Evolutionary conservation across 257 asterid species (phyloP).

Genomic region (Nicotiana tomentosiformis): DNA sequence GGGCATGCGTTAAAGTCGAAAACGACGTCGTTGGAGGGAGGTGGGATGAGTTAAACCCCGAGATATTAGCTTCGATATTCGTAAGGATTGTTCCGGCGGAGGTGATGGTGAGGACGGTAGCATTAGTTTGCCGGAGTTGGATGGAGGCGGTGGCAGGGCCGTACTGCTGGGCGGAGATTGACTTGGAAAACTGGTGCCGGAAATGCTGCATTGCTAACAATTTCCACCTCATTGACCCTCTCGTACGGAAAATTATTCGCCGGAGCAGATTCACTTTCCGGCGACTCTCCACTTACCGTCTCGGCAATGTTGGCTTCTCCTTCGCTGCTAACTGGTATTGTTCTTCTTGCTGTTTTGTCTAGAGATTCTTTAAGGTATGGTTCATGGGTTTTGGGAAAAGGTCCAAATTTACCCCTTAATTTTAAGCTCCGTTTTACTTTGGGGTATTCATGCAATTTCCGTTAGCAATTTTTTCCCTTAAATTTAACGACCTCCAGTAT

Average conservation of each 20-base stretch:
- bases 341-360: neutral
- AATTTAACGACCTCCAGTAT: too few species aligned
- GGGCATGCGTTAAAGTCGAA: neutral
- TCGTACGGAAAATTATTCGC: conserved; percentile 15
- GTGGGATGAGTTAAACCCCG: conserved; percentile 4
- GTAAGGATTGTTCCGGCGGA: conserved; percentile 2
- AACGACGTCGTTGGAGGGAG: neutral
- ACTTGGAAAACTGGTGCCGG: conserved; percentile 19
- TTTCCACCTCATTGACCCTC: conserved; percentile 6
- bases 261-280: conserved; percentile 14
- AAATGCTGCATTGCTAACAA: neutral
- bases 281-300: conserved; percentile 11
- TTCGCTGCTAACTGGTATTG: conserved; percentile 15
- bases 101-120: conserved; percentile 3
- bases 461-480: too few species aligned
- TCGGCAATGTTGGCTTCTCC: conserved; percentile 15
- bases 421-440: too few species aligned
- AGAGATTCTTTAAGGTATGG: too few species aligned
- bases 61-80: conserved; percentile 4
- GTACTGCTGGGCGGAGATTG: conserved; percentile 20
- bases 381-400: too few species aligned
- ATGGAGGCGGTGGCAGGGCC: conserved; percentile 18
- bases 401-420: too few species aligned
- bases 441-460: too few species aligned
- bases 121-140: conserved; percentile 18